A percentile compares a stretch with the other conserved stretches of the same genome.
Evolutionary conservation across 1,284 basidiomycete genomes (phyloP).

Genomic region (Cutaneotrichosporon sp.): DNA sequence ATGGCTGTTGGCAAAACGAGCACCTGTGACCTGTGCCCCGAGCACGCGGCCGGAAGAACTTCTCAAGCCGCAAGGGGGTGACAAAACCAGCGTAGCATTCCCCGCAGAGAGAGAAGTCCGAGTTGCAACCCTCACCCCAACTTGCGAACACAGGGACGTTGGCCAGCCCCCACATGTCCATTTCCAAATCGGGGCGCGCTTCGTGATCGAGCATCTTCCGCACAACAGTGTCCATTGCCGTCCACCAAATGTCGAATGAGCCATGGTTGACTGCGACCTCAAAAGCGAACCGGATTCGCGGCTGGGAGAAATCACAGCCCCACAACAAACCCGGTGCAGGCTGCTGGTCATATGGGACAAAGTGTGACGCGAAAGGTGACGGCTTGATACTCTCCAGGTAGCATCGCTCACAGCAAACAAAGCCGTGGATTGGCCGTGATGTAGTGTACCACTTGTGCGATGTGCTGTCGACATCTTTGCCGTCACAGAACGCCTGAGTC

Average conservation of each 20-base stretch:
- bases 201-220: background rate
- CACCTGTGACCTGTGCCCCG: background rate
- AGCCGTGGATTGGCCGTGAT: background rate
- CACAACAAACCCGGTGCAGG: background rate
- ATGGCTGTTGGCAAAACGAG: background rate
- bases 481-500: background rate
- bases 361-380: background rate
- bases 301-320: background rate
- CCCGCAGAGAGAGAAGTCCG: background rate
- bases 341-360: background rate
- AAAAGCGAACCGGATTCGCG: background rate
- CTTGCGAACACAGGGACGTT: background rate
- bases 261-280: background rate
- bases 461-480: background rate
- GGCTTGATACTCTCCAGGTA: background rate
- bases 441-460: constrained; percentile 1
- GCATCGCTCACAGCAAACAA: background rate
- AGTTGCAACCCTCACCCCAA: background rate
- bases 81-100: background rate
- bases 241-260: background rate
- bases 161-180: constrained; percentile 1
- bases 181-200: background rate
- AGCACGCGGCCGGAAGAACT: background rate
- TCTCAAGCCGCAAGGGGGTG: background rate
- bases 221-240: background rate